Conservation (phyloP, 495 filamentous ascomycete genomes). For the Penicillium paradoxum region DNA sequence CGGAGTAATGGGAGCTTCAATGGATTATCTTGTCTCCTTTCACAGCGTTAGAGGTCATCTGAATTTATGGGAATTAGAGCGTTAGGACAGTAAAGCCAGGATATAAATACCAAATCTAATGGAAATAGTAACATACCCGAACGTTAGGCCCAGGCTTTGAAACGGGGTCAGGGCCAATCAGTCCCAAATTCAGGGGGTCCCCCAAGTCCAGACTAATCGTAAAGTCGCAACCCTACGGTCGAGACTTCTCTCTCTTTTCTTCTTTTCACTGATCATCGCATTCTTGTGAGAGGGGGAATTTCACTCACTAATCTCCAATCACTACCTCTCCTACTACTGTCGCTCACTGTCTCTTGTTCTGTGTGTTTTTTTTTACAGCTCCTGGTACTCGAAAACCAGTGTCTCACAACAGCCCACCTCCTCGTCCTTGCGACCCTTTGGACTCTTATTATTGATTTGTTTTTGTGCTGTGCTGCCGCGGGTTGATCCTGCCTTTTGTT, state of each 20-base stretch:
- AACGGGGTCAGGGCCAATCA: conserved; percentile 4
- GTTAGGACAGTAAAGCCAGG: neutral
- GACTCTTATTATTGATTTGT: neutral
- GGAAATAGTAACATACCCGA: conserved; percentile 5
- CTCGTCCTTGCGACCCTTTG: neutral
- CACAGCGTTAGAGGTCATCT: neutral
- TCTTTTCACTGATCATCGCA: neutral
- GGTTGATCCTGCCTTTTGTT: conserved; percentile 29
- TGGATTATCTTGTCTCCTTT: neutral
- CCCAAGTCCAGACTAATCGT: neutral
- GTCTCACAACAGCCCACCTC: neutral
- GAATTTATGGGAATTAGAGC: neutral
- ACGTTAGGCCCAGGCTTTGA: conserved; percentile 5
- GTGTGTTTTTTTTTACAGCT: neutral
- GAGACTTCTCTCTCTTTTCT: conserved; percentile 10
- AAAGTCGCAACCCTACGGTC: neutral
- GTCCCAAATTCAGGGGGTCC: conserved; percentile 11
- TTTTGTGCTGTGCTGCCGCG: conserved; percentile 5
- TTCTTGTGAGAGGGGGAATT: conserved; percentile 3
- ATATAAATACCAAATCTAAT: conserved; percentile 2
- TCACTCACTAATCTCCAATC: conserved; percentile 5
- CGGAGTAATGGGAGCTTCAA: no score
- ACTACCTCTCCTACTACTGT: conserved; percentile 1
- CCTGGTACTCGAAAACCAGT: conserved; percentile 5
- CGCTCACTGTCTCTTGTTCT: neutral